A percentile compares a stretch with the other conserved stretches of the same genome.
These are phyloP conservation scores for Cladosporium sphaerospermum DNA, from an alignment of 2,329 filamentous ascomycete species.

Conservation along the genomic window DNA sequence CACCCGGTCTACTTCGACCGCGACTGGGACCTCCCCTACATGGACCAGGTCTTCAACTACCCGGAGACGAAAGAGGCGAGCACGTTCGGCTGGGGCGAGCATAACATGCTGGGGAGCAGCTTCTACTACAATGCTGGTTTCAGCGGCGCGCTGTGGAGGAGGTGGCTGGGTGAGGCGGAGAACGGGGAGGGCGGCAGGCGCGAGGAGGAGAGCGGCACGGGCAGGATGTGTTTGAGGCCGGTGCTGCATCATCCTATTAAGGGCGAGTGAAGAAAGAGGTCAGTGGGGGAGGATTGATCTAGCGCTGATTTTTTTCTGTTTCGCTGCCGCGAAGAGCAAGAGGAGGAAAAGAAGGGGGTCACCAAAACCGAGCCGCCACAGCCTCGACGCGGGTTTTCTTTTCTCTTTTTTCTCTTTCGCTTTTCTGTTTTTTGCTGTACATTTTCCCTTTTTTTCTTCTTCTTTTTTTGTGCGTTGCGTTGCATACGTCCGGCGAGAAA, in stretches of 20 bases:
- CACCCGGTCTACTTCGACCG: conserved; percentile 76
- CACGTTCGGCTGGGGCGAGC: conserved; percentile 47
- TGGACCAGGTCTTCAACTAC: conserved; percentile 45
- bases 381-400: not conserved
- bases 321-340: not conserved
- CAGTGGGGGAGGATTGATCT: not conserved
- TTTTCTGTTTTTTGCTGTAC: not conserved
- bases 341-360: not conserved
- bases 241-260: conserved; percentile 46
- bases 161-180: conserved; percentile 45
- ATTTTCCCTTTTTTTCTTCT: not conserved
- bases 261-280: conserved; percentile 29
- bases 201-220: conserved; percentile 33
- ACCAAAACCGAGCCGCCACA: not conserved
- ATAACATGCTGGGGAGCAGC: conserved; percentile 45
- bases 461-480: not conserved
- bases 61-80: conserved; percentile 40
- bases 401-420: not conserved
- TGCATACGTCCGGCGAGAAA: not conserved
- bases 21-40: conserved; percentile 52
- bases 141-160: conserved; percentile 41
- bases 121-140: conserved; percentile 49
- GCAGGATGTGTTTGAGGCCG: conserved; percentile 42
- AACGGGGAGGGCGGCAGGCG: conserved; percentile 34
- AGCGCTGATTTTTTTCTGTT: not conserved